Evolutionary conservation across 2,329 filamentous ascomycete species (phyloP).

Genomic region (Atkinsonella texensis): DNA sequence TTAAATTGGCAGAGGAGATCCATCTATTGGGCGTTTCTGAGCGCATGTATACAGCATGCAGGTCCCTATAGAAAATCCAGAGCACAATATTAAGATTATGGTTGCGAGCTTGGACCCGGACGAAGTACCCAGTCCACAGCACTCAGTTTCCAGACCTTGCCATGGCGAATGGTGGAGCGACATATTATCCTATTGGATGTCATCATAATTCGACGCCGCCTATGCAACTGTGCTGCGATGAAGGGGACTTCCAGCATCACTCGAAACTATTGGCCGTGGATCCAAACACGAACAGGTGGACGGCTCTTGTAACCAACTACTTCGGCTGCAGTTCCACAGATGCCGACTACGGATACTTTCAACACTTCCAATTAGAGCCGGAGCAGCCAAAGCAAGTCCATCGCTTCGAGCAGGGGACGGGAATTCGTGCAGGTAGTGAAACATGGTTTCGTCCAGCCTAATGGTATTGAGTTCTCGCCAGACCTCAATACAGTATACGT

Average conservation of each 20-base stretch:
- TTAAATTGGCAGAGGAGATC: too few species aligned
- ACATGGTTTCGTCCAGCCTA: slow-evolving; percentile 43
- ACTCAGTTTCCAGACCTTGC: slow-evolving; percentile 11
- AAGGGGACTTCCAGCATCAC: slow-evolving; percentile 37
- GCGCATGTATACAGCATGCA: too few species aligned
- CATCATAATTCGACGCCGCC: slow-evolving; percentile 9
- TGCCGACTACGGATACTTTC: slow-evolving; percentile 44
- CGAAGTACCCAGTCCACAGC: slow-evolving; percentile 9
- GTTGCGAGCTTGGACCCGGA: slow-evolving; percentile 10
- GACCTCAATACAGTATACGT: slow-evolving; percentile 40
- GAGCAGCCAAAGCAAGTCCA: slow-evolving; percentile 47
- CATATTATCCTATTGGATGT: slow-evolving; percentile 11
- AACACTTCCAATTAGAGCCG: slow-evolving; percentile 42
- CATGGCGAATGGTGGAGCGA: slow-evolving; percentile 13
- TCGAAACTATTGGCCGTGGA: slow-evolving; percentile 18
- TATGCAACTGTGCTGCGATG: slow-evolving; percentile 10
- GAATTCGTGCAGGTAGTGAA: slow-evolving; percentile 42
- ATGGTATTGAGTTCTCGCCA: slow-evolving; percentile 46
- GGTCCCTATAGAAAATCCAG: slow-evolving; percentile 15
- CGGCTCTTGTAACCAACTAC: slow-evolving; percentile 44
- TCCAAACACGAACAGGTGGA: background rate
- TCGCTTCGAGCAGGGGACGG: slow-evolving; percentile 36
- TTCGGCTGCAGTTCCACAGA: slow-evolving; percentile 50
- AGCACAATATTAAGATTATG: slow-evolving; percentile 24
- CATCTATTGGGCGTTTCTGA: too few species aligned